Base-by-base conservation (phyloP, 768 basidiomycete genomes). In the Mycena rebaudengoi region DNA sequence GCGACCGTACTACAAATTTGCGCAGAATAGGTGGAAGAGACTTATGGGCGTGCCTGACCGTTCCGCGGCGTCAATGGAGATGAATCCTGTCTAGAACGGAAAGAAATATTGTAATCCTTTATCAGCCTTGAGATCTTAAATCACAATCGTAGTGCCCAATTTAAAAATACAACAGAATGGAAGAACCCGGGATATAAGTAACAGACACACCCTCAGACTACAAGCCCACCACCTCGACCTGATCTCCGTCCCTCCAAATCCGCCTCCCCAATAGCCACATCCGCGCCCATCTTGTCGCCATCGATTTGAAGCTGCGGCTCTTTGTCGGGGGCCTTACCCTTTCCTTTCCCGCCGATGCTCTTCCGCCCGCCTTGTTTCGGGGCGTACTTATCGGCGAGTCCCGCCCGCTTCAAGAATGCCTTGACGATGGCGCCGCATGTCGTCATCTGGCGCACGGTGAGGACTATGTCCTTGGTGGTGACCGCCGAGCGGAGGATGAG, bases 211-310 rank as follows among this genome's bases (percentile, higher is more conserved):
- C n/a, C n/a, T n/a, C n/a, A n/a, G 50, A n/a, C 56, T 64, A 86
- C 40, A 92, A 68, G 16, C 88, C 91, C 62, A 87, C 83, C 35
- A 94, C 85, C 60, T 95, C 92, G 20, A 94, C 85, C 79, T 88
- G 72, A 74, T 95, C 92, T 0, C 91, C 92, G 65, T 95, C 91
- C n/a, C 66, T 94, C 92, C 63, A 94, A 67, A 62, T 91, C 92
- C 20, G 85, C 83, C 14, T 86, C 85, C 12, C 88, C 84, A 59
- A 95, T 92, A 62, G 83, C 83, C 7, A 79, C 75, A 21, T 83
- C 79, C 33, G 86, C 79, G n/a, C 80, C 80, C 81, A 92, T 82
- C 70, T 81, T 87, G 39, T 92, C 91, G 7, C 92, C 92, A 69
- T 95, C 92, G 23, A 94, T 77, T 67, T 79, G 81, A 35, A 94